Base-by-base conservation (phyloP, 2,329 filamentous ascomycete genomes). In the Fusarium acutatum region DNA sequence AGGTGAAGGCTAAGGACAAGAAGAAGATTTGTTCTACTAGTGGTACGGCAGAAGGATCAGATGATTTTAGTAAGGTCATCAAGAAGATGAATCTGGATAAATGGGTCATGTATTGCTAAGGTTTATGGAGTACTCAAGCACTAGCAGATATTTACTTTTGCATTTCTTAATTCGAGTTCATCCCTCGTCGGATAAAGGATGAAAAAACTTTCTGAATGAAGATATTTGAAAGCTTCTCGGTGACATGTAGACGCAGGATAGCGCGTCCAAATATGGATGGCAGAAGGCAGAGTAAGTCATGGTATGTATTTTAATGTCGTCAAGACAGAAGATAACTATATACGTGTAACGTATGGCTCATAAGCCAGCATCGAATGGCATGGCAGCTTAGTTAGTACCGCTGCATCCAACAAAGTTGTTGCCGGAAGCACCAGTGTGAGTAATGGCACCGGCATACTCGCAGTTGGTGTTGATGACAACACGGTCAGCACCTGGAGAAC, bases 351-450 rank as follows among this genome's bases (percentile, higher is more conserved):
- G 1, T 11, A 28, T n/a, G 34, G 44, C 28, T 26, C 1, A n/a
- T 4, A n/a, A 35, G 20, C 20, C 40, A 20, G 8, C 9, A 24
- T 15, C 1, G 15, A 37, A 37, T 0, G 12, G 1, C 0, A 7
- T 3, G 30, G 11, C 0, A 11, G 10, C 10, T 44, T 67, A 76
- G 61, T 4, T 62, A 8, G 78, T 80, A 8, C 78, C 79, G 1
- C 61, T 70, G 81, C 91, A 93, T n/a, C 84, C 87, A 63, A 93
- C 90, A 81, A 94, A 94, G 81, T 88, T 84, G 80, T 93, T 90
- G 13, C 90, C 90, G 57, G 86, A 89, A 24, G 92, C 91, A 34
- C 92, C 92, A 28, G 90, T 92, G 78, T 94, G 92, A 1, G 92
- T 94, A 71, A 94, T 92, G 34, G 88, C 83, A 41, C 90, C 91